Conservation (phyloP, 2,329 filamentous ascomycete genomes). For the Blastomyces silverae region DNA sequence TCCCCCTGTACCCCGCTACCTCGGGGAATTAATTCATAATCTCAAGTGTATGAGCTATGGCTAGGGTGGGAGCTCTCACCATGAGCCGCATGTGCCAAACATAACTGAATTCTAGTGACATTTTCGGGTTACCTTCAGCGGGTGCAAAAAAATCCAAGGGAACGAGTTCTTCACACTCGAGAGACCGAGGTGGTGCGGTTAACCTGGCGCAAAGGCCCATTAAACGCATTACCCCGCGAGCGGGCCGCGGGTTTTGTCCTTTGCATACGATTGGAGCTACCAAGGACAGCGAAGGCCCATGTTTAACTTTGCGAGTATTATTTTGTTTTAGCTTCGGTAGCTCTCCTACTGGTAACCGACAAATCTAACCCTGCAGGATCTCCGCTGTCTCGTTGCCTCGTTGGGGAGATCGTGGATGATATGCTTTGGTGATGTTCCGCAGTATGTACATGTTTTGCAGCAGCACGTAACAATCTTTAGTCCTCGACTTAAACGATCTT, state of each 20-base stretch:
- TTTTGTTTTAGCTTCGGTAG: conserved; percentile 9
- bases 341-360: conserved; percentile 12
- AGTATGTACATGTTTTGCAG: conserved; percentile 5
- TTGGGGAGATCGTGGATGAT: not conserved
- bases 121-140: not conserved
- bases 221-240: conserved; percentile 5
- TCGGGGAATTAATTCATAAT: not conserved
- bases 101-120: not conserved
- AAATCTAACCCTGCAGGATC: conserved; percentile 10
- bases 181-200: not conserved
- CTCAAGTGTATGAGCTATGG: not conserved
- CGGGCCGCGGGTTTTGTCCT: not conserved
- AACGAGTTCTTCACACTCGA: not conserved
- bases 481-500: not conserved
- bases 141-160: not conserved
- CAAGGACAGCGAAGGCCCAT: not conserved
- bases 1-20: not conserved
- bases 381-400: not conserved
- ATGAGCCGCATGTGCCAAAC: not conserved
- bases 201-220: not conserved
- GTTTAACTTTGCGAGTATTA: not conserved
- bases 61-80: not conserved
- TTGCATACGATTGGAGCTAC: not conserved
- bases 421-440: not conserved
- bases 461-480: not conserved